Evolutionary conservation across 2,329 filamentous ascomycete genomes (phyloP).

Genomic region (Aspergillus caelatus): DNA sequence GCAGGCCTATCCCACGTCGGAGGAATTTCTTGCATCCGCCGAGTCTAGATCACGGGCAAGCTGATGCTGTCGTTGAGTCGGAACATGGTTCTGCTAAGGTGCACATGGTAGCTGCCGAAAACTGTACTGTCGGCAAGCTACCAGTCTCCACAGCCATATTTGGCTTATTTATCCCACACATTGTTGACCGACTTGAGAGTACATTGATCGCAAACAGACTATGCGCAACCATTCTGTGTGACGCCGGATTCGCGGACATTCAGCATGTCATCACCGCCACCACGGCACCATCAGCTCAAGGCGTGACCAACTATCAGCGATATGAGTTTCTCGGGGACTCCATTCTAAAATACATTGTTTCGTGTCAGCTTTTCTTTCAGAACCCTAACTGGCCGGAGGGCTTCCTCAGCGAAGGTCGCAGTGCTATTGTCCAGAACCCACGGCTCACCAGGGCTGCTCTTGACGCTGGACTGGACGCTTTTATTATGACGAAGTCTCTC

Average conservation of each 20-base stretch:
- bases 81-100: constrained; percentile 19
- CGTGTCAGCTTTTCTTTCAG: constrained; percentile 64
- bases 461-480: constrained; percentile 68
- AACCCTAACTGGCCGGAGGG: constrained; percentile 74
- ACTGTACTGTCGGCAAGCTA: constrained; percentile 44
- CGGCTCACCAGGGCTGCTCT: constrained; percentile 69
- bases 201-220: constrained; percentile 66
- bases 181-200: constrained; percentile 70
- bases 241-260: constrained; percentile 58
- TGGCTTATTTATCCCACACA: constrained; percentile 69
- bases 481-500: constrained; percentile 70
- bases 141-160: constrained; percentile 52
- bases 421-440: constrained; percentile 72
- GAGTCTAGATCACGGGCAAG: constrained; percentile 8
- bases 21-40: constrained; percentile 30
- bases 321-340: constrained; percentile 87
- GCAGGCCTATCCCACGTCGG: constrained; percentile 27
- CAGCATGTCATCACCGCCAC: constrained; percentile 69
- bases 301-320: constrained; percentile 73
- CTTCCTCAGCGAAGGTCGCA: constrained; percentile 69
- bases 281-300: constrained; percentile 63
- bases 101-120: constrained; percentile 23
- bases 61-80: constrained; percentile 8
- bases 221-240: constrained; percentile 55
- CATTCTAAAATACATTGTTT: constrained; percentile 74